Percentiles rank a stretch among this genome's conserved stretches.
phyloP scores from a whole-genome alignment of 768 basidiomycete genomes.

The Leccinum ochraceum region DNA sequence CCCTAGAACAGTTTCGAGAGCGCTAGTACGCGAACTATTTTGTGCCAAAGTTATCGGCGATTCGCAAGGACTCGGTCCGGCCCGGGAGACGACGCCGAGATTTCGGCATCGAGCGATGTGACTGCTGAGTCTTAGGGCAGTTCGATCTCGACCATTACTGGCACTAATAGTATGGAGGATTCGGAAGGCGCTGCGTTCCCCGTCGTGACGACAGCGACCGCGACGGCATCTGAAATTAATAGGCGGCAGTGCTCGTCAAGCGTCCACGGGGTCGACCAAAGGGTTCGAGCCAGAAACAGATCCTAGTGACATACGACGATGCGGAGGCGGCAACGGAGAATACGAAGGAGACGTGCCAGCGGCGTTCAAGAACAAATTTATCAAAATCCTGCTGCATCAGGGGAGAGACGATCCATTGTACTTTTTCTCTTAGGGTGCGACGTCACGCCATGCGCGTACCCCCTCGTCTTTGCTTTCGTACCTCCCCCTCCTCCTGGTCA shows the following conservation, averaged over 20 bases:
- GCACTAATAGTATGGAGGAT: constrained; percentile 7
- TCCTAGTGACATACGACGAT: constrained; percentile 9
- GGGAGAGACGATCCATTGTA: too few relatives aligned
- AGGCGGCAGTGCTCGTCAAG: constrained; percentile 2
- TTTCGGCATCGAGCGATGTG: constrained; percentile 4
- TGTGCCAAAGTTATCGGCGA: constrained; percentile 50
- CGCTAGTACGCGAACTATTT: constrained; percentile 71
- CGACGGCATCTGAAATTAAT: background rate
- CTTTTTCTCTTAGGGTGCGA: too few relatives aligned
- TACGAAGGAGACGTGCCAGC: too few relatives aligned
- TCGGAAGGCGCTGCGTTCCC: background rate
- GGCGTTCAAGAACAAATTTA: too few relatives aligned
- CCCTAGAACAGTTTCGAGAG: constrained; percentile 55
- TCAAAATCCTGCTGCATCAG: too few relatives aligned
- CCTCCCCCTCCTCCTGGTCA: too few relatives aligned
- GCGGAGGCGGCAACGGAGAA: background rate
- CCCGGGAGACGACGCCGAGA: constrained; percentile 34
- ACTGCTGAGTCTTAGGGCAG: constrained; percentile 26
- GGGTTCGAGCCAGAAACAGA: constrained; percentile 21
- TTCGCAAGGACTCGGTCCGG: constrained; percentile 33
- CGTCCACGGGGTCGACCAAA: constrained; percentile 21
- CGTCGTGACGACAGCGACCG: background rate
- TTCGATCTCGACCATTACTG: constrained; percentile 24
- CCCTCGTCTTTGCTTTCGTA: too few relatives aligned
- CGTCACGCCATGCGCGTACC: too few relatives aligned